phyloP scores from a whole-genome alignment of 768 basidiomycete species.

The Guyanaporus albipodus region DNA sequence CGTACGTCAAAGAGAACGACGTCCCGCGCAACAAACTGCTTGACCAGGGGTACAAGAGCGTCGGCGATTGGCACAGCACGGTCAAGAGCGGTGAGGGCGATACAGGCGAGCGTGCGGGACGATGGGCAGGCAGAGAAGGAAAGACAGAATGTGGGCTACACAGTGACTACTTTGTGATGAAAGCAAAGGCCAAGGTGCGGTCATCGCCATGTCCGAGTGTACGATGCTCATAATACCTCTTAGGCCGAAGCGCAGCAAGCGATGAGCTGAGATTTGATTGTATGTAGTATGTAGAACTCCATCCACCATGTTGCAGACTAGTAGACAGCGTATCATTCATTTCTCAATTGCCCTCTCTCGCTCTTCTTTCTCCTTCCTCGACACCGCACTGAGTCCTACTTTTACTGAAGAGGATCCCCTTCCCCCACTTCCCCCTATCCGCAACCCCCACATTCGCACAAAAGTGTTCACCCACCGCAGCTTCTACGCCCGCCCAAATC shows the following conservation, averaged over 20 bases:
- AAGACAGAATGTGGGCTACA: constrained; percentile 98
- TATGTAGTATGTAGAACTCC: too few species aligned
- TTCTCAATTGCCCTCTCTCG: too few species aligned
- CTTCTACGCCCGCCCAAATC: constrained; percentile 61
- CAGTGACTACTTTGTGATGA: constrained; percentile 82
- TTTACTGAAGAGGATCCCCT: constrained; percentile 31
- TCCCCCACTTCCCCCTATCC: constrained; percentile 60
- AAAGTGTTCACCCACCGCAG: constrained; percentile 78
- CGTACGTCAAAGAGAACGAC: constrained; percentile 73
- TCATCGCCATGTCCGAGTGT: too few species aligned
- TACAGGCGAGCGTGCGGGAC: constrained; percentile 74
- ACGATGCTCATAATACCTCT: too few species aligned
- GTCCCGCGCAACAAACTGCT: constrained; percentile 89
- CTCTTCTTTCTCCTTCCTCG: too few species aligned
- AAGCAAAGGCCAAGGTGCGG: constrained; percentile 44
- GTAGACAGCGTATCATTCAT: too few species aligned
- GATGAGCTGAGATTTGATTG: too few species aligned
- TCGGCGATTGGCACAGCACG: constrained; percentile 99
- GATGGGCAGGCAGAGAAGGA: constrained; percentile 80
- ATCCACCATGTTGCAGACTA: too few species aligned
- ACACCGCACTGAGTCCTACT: constrained; percentile 31
- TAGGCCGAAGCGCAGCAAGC: too few species aligned
- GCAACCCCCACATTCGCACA: constrained; percentile 38
- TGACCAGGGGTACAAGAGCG: constrained; percentile 87
- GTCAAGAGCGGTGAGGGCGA: constrained; percentile 63